Conservation (phyloP, 805 yeast species). For the Candida schatavii region DNA sequence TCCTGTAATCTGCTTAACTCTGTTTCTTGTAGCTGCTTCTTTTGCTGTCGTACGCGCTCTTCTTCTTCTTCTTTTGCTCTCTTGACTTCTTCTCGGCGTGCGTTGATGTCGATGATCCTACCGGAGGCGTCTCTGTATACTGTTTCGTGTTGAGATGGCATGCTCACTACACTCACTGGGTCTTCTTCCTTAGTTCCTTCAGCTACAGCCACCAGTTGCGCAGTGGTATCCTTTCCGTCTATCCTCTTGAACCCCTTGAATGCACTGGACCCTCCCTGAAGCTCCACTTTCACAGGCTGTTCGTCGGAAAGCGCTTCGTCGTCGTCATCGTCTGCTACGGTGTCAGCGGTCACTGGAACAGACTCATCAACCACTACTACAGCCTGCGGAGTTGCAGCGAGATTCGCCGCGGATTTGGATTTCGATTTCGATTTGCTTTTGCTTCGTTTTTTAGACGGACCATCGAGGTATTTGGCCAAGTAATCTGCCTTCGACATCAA, state of each 20-base stretch:
- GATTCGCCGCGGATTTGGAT: background rate
- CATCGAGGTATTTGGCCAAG: conserved; percentile 27
- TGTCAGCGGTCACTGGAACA: conserved; percentile 7
- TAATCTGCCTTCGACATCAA: conserved; percentile 24
- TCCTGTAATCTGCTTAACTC: conserved; percentile 39
- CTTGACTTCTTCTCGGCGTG: conserved; percentile 16
- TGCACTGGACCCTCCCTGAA: conserved; percentile 6
- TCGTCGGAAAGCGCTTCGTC: conserved; percentile 12
- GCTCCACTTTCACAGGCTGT: conserved; percentile 20
- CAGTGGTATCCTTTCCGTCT: conserved; percentile 15
- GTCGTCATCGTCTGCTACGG: background rate
- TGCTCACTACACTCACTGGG: background rate
- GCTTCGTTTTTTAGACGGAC: conserved; percentile 14
- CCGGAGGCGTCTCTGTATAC: conserved; percentile 65
- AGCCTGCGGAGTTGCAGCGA: background rate
- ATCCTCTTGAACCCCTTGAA: conserved; percentile 37
- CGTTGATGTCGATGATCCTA: conserved; percentile 42
- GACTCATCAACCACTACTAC: conserved; percentile 5
- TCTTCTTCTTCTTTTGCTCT: conserved; percentile 15
- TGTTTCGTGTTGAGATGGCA: conserved; percentile 34
- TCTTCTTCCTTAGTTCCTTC: background rate
- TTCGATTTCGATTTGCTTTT: conserved; percentile 10
- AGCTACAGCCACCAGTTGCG: background rate
- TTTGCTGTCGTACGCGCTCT: conserved; percentile 14
- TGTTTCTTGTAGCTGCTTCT: conserved; percentile 19